Percentiles rank a stretch among this genome's conserved stretches.
These are phyloP conservation scores for Sphaceloma murrayae DNA, from an alignment of 2,329 filamentous ascomycete genomes.

Conservation along the genomic window DNA sequence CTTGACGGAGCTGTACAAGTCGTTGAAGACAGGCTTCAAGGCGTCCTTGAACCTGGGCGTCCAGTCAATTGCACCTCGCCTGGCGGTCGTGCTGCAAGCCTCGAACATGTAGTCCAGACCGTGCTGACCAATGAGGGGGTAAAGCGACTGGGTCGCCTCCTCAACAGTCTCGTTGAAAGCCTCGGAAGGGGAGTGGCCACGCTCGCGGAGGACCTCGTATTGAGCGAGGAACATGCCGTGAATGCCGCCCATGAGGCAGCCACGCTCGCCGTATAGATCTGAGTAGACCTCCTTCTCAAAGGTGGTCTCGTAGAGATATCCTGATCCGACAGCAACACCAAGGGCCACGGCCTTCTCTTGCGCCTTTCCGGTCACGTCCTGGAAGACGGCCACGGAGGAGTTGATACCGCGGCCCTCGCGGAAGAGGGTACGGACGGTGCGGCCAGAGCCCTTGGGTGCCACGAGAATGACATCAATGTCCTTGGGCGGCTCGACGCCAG, in stretches of 20 bases:
- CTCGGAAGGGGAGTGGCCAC: constrained; percentile 92
- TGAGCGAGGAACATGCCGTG: constrained; percentile 99
- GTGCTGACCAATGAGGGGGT: constrained; percentile 92
- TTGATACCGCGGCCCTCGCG: constrained; percentile 99
- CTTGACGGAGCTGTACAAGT: constrained; percentile 87
- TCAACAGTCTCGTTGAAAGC: constrained; percentile 99
- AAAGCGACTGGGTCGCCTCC: constrained; percentile 96
- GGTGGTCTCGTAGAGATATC: constrained; percentile 99
- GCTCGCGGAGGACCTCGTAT: constrained; percentile 99
- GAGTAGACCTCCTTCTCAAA: constrained; percentile 99
- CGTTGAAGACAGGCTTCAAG: constrained; percentile 97
- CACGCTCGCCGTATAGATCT: constrained; percentile 98
- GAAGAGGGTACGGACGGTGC: constrained; percentile 97
- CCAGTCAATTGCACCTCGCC: constrained; percentile 98
- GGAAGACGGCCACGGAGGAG: constrained; percentile 95
- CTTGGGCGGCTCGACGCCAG: constrained; percentile 91
- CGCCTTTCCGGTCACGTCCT: constrained; percentile 95
- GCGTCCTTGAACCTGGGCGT: constrained; percentile 93
- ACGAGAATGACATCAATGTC: constrained; percentile 99
- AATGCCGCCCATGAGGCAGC: constrained; percentile 99
- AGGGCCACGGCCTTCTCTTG: constrained; percentile 96
- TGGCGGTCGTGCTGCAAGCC: constrained; percentile 96
- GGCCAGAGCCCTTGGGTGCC: constrained; percentile 96
- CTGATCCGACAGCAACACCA: constrained; percentile 91
- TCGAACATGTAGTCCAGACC: constrained; percentile 99